Evolutionary conservation across 1,284 basidiomycete species (phyloP), one percentile per base, ranked within the genome.

Genomic region (Cerioporus squamosus): DNA sequence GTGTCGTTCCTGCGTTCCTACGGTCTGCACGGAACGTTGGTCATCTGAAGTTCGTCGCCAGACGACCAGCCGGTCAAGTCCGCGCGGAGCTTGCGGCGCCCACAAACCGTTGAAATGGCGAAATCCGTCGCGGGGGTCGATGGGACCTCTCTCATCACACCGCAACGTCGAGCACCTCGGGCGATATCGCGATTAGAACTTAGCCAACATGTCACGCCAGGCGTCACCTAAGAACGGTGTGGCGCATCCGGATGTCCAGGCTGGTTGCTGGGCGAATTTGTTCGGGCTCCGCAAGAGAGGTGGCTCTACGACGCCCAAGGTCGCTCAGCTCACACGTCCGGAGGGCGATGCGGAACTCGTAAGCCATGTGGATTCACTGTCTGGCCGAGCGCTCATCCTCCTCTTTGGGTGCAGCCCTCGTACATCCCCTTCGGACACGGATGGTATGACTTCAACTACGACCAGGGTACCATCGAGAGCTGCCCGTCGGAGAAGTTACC

Each of bases 401-500:
- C 33, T 23, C 10, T 29, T 15, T 22, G 8, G 8, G 3, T n/a
- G 33, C 15, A 64, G 57, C 58, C 60, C 5, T 20, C 57, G 8
- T 62, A 62, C 31, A 31, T 61, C 0, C 57, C 52, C 7, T 60
- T 45, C 44, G 38, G 51, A 5, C 46, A 61, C 18, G 39, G 43
- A 8, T 62, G 63, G 54, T 61, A 40, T 44, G 51, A 39, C 29
- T 39, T 36, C 3, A 31, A 40, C 8, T 47, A 53, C 23, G 23
- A n/a, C 23, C 24, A 40, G 14, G 22, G n/a, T 39, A 22, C 10
- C 18, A 23, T 12, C 5, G 49, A 5, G 7, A 54, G 31, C 17
- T 4, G 33, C 18, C 17, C 45, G 24, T 36, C 48, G 38, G 66
- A 67, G n/a, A 65, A 57, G 22, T 65, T 61, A 6, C 68, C 68